phyloP scores from a whole-genome alignment of 306 rosid genomes.

The Pueraria montana region DNA sequence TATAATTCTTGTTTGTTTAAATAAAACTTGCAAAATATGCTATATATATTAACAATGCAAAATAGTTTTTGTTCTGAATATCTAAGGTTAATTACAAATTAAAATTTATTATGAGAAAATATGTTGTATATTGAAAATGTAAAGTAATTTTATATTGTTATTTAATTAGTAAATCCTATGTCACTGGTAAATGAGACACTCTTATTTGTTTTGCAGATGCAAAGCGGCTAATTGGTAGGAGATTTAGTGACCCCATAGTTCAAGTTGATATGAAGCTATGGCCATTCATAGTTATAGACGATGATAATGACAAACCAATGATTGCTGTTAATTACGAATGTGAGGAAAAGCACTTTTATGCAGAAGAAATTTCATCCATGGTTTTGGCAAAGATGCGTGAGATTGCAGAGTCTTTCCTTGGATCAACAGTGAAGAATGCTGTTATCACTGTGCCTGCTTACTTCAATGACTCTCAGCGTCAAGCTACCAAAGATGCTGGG shows the following conservation, averaged over 20 bases:
- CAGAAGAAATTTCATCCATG: slow-evolving; percentile 65
- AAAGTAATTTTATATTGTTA: too few relatives aligned
- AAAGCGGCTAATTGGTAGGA: background rate
- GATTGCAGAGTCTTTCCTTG: slow-evolving; percentile 65
- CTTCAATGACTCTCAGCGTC: slow-evolving; percentile 20
- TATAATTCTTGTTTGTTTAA: too few relatives aligned
- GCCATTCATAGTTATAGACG: slow-evolving; percentile 16
- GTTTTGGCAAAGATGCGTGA: slow-evolving; percentile 66
- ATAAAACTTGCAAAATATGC: too few relatives aligned
- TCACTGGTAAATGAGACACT: too few relatives aligned
- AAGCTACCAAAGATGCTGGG: background rate
- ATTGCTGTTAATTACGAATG: slow-evolving; percentile 47
- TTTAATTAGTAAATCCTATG: too few relatives aligned
- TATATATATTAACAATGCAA: too few relatives aligned
- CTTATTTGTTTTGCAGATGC: slow-evolving; percentile 11
- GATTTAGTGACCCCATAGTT: background rate
- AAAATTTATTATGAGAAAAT: too few relatives aligned
- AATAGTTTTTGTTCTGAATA: too few relatives aligned
- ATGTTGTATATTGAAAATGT: too few relatives aligned
- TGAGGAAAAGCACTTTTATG: slow-evolving; percentile 45
- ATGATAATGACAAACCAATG: slow-evolving; percentile 56
- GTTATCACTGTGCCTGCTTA: slow-evolving; percentile 47
- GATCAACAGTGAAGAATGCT: background rate
- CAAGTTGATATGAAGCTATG: slow-evolving; percentile 7
- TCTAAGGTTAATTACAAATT: too few relatives aligned